Evolutionary conservation across 768 basidiomycete species (phyloP), one percentile per base, ranked within the genome.

Genomic region (Lyophyllum shimeji): DNA sequence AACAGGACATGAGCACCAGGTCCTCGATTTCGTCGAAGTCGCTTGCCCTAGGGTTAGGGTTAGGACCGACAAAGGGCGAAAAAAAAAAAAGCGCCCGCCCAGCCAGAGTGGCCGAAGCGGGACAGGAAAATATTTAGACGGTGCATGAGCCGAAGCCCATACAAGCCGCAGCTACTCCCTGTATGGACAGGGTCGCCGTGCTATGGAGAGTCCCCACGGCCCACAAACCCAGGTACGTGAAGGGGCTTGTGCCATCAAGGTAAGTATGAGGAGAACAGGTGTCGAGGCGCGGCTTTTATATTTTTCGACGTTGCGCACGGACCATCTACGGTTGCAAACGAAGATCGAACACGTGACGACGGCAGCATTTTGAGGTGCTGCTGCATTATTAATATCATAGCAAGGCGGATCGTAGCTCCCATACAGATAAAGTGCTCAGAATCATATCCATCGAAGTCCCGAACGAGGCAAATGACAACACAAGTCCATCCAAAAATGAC

Each of bases 171-270:
- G 66, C 71, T 69, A 73, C 77, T 77, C 82, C 79, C 82, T 84
- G 80, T 72, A 61, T 71, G 83, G 83, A 84, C 82, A 85, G 63
- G 80, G 83, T 85, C 83, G 82, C 83, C 83, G 81, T 85, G 82
- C 83, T 83, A 85, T 85, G 83, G 73, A 80, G 77, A 72, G 65
- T 75, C 70, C 76, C 79, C 69, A 77, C 70, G 66, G 76, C 80
- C 84, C 82, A 81, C 73, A 82, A 74, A 70, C 79, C 81, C 80
- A 59, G 75, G 65, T 76, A 76, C 54, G 0, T 81, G 82, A 83
- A 82, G 72, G 79, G 69, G 74, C 72, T 63, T 75, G 70, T 81
- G 79, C 82, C 82, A 81, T 82, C 82, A 83, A 83, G 81, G 81
- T 83, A 82, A 82, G 80, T 82, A 82, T 82, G 78, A 77, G 45